Percentiles rank a stretch among this genome's conserved stretches.
These are phyloP conservation scores for Fusarium drepaniforme DNA, from an alignment of 2,329 filamentous ascomycete genomes.

Conservation along the genomic window DNA sequence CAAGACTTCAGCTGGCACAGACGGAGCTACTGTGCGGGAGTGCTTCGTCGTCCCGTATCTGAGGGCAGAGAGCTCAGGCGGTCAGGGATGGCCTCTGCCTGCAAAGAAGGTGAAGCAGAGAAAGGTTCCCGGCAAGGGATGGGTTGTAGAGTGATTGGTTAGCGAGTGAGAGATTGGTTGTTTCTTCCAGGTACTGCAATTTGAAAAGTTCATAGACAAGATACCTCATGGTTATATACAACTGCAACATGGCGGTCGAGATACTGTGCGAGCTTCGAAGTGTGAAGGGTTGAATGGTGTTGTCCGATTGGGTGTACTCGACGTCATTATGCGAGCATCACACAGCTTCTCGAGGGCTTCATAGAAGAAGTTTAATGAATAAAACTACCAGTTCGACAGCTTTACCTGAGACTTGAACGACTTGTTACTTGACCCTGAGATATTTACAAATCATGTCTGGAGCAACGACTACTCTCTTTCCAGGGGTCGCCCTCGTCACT, in stretches of 20 bases:
- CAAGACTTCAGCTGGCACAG: conserved; percentile 54
- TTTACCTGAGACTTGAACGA: not conserved
- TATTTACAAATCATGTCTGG: conserved; percentile 1
- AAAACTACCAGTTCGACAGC: not conserved
- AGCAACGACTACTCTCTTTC: conserved; percentile 38
- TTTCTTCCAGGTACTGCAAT: not conserved
- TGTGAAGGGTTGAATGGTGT: not conserved
- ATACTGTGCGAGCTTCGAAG: not conserved
- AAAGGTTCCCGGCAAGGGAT: conserved; percentile 78
- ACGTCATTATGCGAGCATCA: conserved; percentile 24
- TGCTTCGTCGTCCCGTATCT: conserved; percentile 88
- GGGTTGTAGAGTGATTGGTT: conserved; percentile 72
- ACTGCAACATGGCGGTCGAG: not conserved
- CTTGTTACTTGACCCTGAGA: not conserved
- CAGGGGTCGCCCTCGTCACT: conserved; percentile 48
- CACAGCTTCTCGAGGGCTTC: not conserved
- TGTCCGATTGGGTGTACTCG: conserved; percentile 14
- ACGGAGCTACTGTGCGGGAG: conserved; percentile 67
- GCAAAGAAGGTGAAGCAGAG: conserved; percentile 87
- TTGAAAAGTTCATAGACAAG: conserved; percentile 36
- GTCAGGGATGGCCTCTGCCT: conserved; percentile 85
- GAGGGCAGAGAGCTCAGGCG: conserved; percentile 73
- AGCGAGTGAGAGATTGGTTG: not conserved
- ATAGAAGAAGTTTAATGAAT: not conserved
- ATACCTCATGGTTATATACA: conserved; percentile 36